Evolutionary conservation across 129 eudicot genomes (phyloP).

Genomic region (Flaveria trinervia): DNA sequence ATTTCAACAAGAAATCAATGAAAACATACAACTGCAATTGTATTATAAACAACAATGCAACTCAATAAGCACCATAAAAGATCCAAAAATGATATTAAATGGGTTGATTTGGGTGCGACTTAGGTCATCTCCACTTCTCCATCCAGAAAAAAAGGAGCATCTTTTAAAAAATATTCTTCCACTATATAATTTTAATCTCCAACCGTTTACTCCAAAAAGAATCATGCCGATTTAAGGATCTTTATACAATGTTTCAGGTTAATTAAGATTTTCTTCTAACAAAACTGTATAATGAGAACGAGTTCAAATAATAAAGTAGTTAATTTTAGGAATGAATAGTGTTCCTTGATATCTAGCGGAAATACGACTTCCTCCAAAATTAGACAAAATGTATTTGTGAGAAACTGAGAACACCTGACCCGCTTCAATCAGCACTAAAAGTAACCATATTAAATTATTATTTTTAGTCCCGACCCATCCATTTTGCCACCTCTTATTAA

Average conservation of each 20-base stretch:
- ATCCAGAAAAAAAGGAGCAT: neutral
- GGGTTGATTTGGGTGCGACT: too few species aligned
- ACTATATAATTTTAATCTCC: neutral
- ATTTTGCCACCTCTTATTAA: neutral
- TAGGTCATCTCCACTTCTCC: too few species aligned
- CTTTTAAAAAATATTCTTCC: neutral
- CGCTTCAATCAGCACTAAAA: neutral
- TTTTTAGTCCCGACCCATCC: neutral
- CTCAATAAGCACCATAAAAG: neutral
- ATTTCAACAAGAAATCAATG: slow-evolving; percentile 4
- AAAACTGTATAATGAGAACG: too few species aligned
- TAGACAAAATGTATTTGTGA: neutral
- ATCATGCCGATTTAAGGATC: too few species aligned
- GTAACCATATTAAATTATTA: neutral
- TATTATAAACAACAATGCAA: neutral
- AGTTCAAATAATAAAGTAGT: neutral
- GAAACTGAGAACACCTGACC: neutral
- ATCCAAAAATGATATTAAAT: neutral
- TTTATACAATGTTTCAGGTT: too few species aligned
- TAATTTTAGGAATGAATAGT: neutral
- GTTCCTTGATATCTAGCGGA: too few species aligned
- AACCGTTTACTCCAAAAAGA: neutral
- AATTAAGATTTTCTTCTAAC: too few species aligned
- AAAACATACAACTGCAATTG: neutral
- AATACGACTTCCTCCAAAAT: too few species aligned